These are phyloP conservation scores for Coffea eugenioides DNA, from an alignment of 257 asterid genomes.

Conservation along the genomic window DNA sequence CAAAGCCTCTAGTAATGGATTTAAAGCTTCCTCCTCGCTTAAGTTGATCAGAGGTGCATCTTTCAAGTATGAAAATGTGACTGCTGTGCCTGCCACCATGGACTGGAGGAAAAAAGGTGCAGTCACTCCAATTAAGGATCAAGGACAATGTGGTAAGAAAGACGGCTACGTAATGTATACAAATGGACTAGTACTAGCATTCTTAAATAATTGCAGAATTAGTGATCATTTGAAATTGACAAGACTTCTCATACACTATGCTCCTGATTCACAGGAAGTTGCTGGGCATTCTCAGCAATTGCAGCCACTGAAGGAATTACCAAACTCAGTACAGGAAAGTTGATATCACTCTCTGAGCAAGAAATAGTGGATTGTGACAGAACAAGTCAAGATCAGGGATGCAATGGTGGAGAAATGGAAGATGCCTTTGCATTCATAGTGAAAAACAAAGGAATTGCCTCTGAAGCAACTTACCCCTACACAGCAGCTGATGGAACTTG, in stretches of 20 bases:
- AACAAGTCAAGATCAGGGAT: slow-evolving; percentile 26
- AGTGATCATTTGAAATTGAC: neutral
- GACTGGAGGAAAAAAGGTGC: slow-evolving; percentile 22
- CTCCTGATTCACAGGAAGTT: slow-evolving; percentile 17
- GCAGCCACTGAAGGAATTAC: slow-evolving; percentile 32
- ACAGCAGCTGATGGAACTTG: slow-evolving; percentile 26
- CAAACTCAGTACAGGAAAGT: slow-evolving; percentile 23
- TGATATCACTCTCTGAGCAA: slow-evolving; percentile 28
- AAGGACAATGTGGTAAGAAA: slow-evolving; percentile 17
- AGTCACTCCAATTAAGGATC: slow-evolving; percentile 24
- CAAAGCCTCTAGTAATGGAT: slow-evolving; percentile 9
- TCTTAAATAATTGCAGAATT: neutral
- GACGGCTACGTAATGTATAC: neutral
- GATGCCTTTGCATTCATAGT: slow-evolving; percentile 23
- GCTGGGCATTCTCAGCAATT: slow-evolving; percentile 31
- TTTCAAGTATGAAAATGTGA: slow-evolving; percentile 17
- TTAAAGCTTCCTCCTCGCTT: slow-evolving; percentile 5
- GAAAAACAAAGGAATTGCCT: slow-evolving; percentile 23
- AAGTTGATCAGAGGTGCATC: neutral
- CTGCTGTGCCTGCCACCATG: slow-evolving; percentile 10
- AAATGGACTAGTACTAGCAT: neutral
- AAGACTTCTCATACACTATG: neutral
- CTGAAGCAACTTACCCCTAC: slow-evolving; percentile 28
- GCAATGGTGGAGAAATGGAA: slow-evolving; percentile 25
- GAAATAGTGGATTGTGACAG: slow-evolving; percentile 32